Conservation (phyloP, 164 flowering plant genomes). For the Umbilicus rupestris region DNA sequence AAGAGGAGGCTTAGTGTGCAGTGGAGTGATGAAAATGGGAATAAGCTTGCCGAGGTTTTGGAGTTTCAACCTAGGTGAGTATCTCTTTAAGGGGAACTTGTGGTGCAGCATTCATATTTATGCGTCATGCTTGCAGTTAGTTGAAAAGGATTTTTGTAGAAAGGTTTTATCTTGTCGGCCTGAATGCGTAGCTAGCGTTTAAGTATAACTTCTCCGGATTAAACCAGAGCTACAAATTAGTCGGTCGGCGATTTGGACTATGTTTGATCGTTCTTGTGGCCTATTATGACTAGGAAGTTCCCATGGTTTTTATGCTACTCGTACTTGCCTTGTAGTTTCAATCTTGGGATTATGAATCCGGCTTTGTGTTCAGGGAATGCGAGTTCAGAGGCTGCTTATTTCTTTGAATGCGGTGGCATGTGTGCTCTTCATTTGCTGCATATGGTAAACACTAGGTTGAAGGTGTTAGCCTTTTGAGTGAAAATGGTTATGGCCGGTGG, state of each 20-base stretch:
- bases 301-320: background rate
- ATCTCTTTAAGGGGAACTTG: background rate
- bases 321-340: background rate
- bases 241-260: background rate
- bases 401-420: background rate
- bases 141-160: background rate
- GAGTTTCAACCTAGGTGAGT: conserved; percentile 76
- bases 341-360: background rate
- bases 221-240: background rate
- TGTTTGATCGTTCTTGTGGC: background rate
- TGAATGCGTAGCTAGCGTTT: background rate
- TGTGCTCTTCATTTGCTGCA: background rate
- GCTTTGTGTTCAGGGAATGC: background rate
- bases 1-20: conserved; percentile 59
- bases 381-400: background rate
- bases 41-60: conserved; percentile 64
- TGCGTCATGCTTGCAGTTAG: background rate
- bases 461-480: background rate
- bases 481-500: background rate
- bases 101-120: background rate
- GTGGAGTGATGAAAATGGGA: conserved; percentile 78
- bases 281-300: background rate
- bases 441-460: background rate
- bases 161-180: background rate
- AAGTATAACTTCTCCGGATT: background rate